These are phyloP conservation scores for Scytalidium sp. DNA, from an alignment of 2,329 filamentous ascomycete genomes.

Conservation along the genomic window DNA sequence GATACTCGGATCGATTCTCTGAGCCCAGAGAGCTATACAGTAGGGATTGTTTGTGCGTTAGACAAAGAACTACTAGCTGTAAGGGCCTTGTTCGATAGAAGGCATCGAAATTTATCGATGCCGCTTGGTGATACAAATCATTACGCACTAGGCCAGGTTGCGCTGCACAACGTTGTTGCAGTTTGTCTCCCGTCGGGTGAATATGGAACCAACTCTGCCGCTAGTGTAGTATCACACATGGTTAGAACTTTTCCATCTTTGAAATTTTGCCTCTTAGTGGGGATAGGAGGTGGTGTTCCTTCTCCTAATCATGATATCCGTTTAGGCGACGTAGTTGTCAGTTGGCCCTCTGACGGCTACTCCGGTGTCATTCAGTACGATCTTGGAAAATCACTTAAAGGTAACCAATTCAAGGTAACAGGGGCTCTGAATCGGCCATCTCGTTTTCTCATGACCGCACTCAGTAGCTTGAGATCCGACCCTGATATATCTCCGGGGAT, in stretches of 20 bases:
- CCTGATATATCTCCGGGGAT: not conserved
- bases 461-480: not conserved
- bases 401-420: not conserved
- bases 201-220: slow-evolving; percentile 11
- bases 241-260: slow-evolving; percentile 10
- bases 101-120: not conserved
- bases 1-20: not conserved
- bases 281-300: slow-evolving; percentile 12
- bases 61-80: slow-evolving; percentile 19
- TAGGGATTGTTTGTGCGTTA: slow-evolving; percentile 24
- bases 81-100: slow-evolving; percentile 3
- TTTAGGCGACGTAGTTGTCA: slow-evolving; percentile 11
- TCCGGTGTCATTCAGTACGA: slow-evolving; percentile 21
- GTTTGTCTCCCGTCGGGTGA: slow-evolving; percentile 12
- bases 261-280: slow-evolving; percentile 11
- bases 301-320: slow-evolving; percentile 5
- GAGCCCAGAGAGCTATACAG: slow-evolving; percentile 12
- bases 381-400: slow-evolving; percentile 15
- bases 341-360: slow-evolving; percentile 7
- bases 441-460: not conserved
- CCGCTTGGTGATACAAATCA: slow-evolving; percentile 7
- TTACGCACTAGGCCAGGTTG: slow-evolving; percentile 14
- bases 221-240: slow-evolving; percentile 12
- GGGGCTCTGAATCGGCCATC: slow-evolving; percentile 7
- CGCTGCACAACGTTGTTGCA: slow-evolving; percentile 15